Conservation (phyloP, 179 eudicot genomes). For the Beta lomatogona region DNA sequence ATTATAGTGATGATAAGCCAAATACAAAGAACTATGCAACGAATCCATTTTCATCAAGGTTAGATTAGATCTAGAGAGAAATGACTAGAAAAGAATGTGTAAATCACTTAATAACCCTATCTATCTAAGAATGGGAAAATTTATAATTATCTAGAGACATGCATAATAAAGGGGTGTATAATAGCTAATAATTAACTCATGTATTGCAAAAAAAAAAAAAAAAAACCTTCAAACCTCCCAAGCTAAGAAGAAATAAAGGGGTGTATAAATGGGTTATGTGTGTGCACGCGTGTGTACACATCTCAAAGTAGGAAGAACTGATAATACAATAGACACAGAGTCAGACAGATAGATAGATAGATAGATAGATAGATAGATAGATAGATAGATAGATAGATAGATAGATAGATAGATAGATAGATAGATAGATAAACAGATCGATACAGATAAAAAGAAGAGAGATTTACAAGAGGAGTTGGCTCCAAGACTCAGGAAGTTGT, state of each 20-base stretch:
- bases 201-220: too few species aligned
- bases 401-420: conserved; percentile 5
- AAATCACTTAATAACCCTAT: not conserved
- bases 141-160: conserved; percentile 5
- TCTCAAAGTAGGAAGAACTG: not conserved
- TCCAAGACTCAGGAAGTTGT: conserved; percentile 65
- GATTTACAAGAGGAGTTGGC: conserved; percentile 70
- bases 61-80: conserved; percentile 9
- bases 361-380: conserved; percentile 8
- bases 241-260: too few species aligned
- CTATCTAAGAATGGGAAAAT: not conserved
- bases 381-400: conserved; percentile 11
- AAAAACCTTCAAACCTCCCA: too few species aligned
- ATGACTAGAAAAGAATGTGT: not conserved
- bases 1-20: too few species aligned
- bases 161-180: not conserved
- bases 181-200: too few species aligned
- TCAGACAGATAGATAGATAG: conserved; percentile 1
- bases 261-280: not conserved
- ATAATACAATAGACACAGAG: not conserved
- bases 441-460: conserved; percentile 28
- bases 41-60: not conserved
- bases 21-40: too few species aligned
- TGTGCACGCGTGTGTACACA: not conserved
- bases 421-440: conserved; percentile 15